These are phyloP conservation scores for Macrocybe gigantea DNA, from an alignment of 768 basidiomycete genomes.

Conservation along the genomic window DNA sequence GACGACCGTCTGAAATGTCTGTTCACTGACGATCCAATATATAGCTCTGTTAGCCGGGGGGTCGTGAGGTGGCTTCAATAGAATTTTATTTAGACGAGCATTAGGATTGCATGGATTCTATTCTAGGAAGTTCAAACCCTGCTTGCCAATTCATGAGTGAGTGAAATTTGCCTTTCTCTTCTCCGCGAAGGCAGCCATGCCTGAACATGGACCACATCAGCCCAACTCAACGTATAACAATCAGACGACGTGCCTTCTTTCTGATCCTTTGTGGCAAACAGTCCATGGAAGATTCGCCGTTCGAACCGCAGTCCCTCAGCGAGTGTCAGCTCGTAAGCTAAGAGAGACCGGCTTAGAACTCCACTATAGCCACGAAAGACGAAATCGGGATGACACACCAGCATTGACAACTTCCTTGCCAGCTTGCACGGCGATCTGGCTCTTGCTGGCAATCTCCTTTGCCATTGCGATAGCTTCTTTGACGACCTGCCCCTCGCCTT, in stretches of 20 bases:
- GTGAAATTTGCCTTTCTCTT: conserved; percentile 87
- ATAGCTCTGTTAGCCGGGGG: conserved; percentile 30
- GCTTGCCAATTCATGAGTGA: conserved; percentile 33
- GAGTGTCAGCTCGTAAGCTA: conserved; percentile 78
- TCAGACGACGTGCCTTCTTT: conserved; percentile 70
- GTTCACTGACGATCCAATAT: no score
- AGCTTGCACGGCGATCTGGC: conserved; percentile 77
- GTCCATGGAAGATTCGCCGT: conserved; percentile 80
- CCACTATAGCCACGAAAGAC: conserved; percentile 1
- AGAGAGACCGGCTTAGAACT: background rate
- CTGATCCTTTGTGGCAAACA: conserved; percentile 93
- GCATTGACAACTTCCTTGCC: conserved; percentile 93
- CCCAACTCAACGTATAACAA: conserved; percentile 6
- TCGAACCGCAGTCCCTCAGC: conserved; percentile 84
- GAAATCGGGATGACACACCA: conserved; percentile 33
- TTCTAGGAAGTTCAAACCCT: background rate
- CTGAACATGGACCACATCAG: conserved; percentile 30
- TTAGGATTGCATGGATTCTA: no score
- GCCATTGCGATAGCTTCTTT: conserved; percentile 84
- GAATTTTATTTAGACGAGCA: background rate
- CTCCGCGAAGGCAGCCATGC: conserved; percentile 92
- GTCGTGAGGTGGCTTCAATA: conserved; percentile 33
- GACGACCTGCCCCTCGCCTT: conserved; percentile 74
- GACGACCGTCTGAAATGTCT: background rate
- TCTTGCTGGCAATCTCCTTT: conserved; percentile 72